phyloP scores from a whole-genome alignment of 352 stramenopile species.

The Globisporangium uncinulatum region DNA sequence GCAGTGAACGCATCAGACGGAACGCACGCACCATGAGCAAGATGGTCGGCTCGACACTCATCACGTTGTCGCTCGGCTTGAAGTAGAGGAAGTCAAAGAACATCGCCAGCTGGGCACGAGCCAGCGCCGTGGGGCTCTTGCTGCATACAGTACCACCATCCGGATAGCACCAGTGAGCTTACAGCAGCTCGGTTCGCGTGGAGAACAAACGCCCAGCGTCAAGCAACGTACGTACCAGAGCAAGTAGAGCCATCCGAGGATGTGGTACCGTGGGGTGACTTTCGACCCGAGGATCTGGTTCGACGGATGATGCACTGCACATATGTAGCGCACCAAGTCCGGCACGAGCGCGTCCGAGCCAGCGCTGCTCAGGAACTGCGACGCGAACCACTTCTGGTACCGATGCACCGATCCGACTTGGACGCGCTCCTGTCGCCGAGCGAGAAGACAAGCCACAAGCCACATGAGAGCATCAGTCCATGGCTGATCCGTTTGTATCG shows the following conservation, averaged over 20 bases:
- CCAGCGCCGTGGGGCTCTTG: conserved; percentile 63
- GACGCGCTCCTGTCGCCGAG: conserved; percentile 44
- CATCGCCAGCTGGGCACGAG: conserved; percentile 78
- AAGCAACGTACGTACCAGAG: conserved; percentile 42
- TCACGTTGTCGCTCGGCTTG: conserved; percentile 73
- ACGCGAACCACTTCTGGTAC: conserved; percentile 87
- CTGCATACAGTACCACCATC: conserved; percentile 16
- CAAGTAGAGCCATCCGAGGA: conserved; percentile 82
- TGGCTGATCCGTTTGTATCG: too few relatives aligned
- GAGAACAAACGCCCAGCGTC: too few relatives aligned
- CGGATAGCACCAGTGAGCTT: background rate
- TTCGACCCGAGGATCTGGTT: conserved; percentile 80
- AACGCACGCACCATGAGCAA: conserved; percentile 61
- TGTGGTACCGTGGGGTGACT: conserved; percentile 81
- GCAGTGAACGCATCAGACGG: background rate
- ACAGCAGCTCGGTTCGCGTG: background rate
- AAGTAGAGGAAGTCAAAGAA: conserved; percentile 89
- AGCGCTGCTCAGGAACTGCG: conserved; percentile 61
- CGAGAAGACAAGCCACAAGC: background rate
- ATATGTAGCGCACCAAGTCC: conserved; percentile 81
- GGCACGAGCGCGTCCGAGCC: conserved; percentile 71
- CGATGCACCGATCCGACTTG: conserved; percentile 68
- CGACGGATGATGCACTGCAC: conserved; percentile 76
- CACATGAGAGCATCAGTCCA: background rate
- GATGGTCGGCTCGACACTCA: conserved; percentile 78